Evolutionary conservation across 1,284 basidiomycete genomes (phyloP), one percentile per base, ranked within the genome.

Genomic region (Moesziomyces sp.): DNA sequence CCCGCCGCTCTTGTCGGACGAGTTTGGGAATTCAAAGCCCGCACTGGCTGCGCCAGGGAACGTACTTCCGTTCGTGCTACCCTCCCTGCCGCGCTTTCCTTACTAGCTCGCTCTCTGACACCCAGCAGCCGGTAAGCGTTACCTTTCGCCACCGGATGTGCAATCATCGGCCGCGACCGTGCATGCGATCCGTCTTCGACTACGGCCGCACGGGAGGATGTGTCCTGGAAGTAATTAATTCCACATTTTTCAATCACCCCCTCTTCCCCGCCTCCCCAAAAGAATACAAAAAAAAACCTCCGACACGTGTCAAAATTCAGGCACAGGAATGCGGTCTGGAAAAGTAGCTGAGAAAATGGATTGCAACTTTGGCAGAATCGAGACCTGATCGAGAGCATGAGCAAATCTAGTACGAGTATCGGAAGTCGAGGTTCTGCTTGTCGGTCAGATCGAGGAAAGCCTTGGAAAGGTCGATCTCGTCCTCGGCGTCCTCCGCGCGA

Each of bases 371-470:
- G 14, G 38, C 38, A 40, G 11, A 18, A 18, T 18, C 16, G 38
- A 5, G 38, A 14, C 38, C 6, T 2, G 24, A 35, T 18, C 16
- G 8, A 44, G 11, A 42, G 8, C 30, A 24, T 13, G 30, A 34
- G 30, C 47, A 34, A 23, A 58, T 23, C 43, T 58, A 69, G 66
- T 69, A 69, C 21, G 21, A 42, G 56, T 66, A 72, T 34, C 68
- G 68, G 63, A 72, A 72, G 53, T 73, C 59, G 64, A 68, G 50
- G 57, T 73, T 73, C 45, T 73, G 52, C 46, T 58, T 56, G 64
- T 73, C 70, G 26, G 64, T 73, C 50, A 73, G 50, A 51, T 73
- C 70, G 34, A 58, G 52, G 53, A 73, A 73, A 40, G 70, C 64
- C 45, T 68, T 48, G 7, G 52, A 59, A 11, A 60, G 52, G 28